Base-by-base conservation (phyloP, 495 filamentous ascomycete species). In the Penicillium chermesinum region DNA sequence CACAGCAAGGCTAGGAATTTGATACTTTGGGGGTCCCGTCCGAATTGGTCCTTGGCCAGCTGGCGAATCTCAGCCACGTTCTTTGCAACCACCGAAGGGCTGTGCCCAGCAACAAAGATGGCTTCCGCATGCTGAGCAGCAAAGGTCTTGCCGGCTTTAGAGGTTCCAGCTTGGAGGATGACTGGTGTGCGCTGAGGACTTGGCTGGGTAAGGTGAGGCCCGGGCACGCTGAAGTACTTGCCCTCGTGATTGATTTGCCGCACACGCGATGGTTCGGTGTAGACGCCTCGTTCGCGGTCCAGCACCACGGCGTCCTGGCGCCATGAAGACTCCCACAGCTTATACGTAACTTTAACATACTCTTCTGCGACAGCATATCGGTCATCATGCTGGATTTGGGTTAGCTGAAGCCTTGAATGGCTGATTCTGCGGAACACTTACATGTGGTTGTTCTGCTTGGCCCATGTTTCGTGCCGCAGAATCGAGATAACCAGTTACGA, bases 281-380 rank as follows among this genome's bases (percentile, higher is more conserved):
- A 85, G 48, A 83, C 65, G 2, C 77, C 76, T 9, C 59, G 64
- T 41, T 74, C 57, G 34, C 73, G 72, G 50, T 86, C 76, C 3
- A 75, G 73, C 16, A 75, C 61, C 0, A 87, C 78, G 34, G 84
- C 82, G 49, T 87, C 84, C 46, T 79, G 74, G 5, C 81, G 72
- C 83, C 83, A 87, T 8, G 81, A 86, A 14, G 80, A 81, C 52
- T 86, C 77, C 64, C 78, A 78, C 2, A 88, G 76, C 54, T 85
- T 86, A 71, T 87, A 87, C 46, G 85, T 73, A 5, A 86, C 80
- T 34, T 74, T 68, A 48, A 87, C 63, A 61, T 86, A 88, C 58
- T 88, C 84, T 46, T 85, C 79, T 6, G 82, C 82, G 35, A 80
- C 66, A 14, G 72, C 76, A 61, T 88, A 88, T 36, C 84, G 71